Conservation (phyloP, 768 basidiomycete species). For the Austroboletus festivus region DNA sequence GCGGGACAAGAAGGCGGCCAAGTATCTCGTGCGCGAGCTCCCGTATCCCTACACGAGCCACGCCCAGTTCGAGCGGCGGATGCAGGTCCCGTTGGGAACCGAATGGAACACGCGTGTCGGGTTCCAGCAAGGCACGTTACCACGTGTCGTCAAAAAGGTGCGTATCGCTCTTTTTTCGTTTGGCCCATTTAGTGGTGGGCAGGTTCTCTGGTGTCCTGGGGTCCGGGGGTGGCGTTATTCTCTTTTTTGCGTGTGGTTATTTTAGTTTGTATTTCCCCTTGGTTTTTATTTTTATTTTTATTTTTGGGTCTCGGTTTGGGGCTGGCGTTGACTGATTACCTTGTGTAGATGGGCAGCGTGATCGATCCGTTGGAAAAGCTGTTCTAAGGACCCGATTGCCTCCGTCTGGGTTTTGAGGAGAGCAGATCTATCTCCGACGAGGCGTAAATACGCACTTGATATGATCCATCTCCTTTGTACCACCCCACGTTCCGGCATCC, state of each 20-base stretch:
- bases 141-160: constrained; percentile 86
- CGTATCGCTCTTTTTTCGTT: background rate
- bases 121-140: constrained; percentile 82
- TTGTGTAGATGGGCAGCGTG: constrained; percentile 60
- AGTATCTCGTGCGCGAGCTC: constrained; percentile 87
- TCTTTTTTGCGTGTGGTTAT: too few relatives aligned
- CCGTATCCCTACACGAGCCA: constrained; percentile 94
- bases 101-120: constrained; percentile 93
- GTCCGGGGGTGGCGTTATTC: background rate
- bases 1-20: constrained; percentile 88
- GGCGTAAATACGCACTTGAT: background rate
- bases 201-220: background rate
- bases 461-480: background rate
- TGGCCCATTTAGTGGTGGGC: background rate
- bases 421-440: constrained; percentile 2
- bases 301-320: background rate
- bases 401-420: background rate
- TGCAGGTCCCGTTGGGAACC: constrained; percentile 76
- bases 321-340: constrained; percentile 3
- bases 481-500: background rate
- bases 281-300: background rate
- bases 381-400: constrained; percentile 18
- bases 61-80: constrained; percentile 85
- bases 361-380: constrained; percentile 68
- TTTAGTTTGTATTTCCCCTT: too few relatives aligned